Percentiles rank a stretch among this genome's conserved stretches.
Evolutionary conservation across 306 rosid genomes (phyloP).

Genomic region (Quercus rubra): DNA sequence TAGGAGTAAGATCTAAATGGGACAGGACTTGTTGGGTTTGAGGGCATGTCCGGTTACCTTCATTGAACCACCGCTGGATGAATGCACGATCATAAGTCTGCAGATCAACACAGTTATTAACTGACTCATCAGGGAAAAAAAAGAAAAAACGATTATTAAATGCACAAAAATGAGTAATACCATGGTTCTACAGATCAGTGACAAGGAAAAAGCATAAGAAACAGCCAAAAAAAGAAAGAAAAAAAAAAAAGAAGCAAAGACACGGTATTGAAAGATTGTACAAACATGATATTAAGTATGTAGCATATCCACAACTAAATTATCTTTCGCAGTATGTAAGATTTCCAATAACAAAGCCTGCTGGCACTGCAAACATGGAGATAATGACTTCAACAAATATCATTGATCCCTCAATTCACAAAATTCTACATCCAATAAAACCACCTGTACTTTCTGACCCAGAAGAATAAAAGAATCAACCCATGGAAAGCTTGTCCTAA

Average conservation of each 20-base stretch:
- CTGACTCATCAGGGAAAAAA: background rate
- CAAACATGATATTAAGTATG: background rate
- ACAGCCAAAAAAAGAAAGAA: background rate
- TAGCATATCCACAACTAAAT: background rate
- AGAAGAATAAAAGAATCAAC: background rate
- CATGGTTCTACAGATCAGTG: background rate
- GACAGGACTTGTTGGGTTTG: conserved; percentile 63
- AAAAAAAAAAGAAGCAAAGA: background rate
- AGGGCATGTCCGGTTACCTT: conserved; percentile 73
- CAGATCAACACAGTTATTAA: conserved; percentile 6
- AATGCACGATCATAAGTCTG: conserved; percentile 77
- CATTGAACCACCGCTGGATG: conserved; percentile 69
- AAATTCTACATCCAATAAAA: background rate
- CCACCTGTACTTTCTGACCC: background rate
- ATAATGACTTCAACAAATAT: background rate
- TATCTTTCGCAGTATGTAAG: background rate
- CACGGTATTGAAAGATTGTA: background rate
- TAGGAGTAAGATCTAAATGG: conserved; percentile 52
- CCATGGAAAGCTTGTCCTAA: background rate
- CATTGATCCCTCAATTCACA: background rate
- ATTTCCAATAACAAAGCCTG: background rate
- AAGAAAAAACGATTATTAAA: background rate
- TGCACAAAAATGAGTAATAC: background rate
- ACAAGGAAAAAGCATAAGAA: background rate
- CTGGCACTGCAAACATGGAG: background rate